phyloP scores from a whole-genome alignment of 2,329 filamentous ascomycete species.

The Phoma sp. region DNA sequence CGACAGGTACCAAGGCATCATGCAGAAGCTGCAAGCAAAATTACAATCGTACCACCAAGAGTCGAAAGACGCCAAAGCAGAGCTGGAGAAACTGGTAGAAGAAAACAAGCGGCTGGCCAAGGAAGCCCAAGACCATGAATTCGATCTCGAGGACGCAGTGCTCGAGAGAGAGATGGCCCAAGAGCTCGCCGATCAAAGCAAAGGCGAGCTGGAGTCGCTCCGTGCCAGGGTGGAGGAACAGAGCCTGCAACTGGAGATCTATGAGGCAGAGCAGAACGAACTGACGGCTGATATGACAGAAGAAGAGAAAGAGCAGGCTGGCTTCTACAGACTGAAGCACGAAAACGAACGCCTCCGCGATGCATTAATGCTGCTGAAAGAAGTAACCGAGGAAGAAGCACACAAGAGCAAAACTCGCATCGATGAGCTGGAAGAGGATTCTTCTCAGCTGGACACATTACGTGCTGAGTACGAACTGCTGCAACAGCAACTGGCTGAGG shows the following conservation, averaged over 20 bases:
- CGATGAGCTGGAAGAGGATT: slow-evolving; percentile 47
- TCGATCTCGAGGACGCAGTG: slow-evolving; percentile 81
- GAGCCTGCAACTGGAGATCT: slow-evolving; percentile 83
- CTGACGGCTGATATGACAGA: slow-evolving; percentile 82
- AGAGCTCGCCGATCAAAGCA: slow-evolving; percentile 82
- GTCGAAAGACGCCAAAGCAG: slow-evolving; percentile 74
- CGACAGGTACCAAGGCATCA: slow-evolving; percentile 80
- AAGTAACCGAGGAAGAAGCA: slow-evolving; percentile 86
- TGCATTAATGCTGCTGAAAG: slow-evolving; percentile 81
- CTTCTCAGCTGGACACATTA: slow-evolving; percentile 42
- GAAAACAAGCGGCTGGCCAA: slow-evolving; percentile 73
- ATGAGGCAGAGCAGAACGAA: slow-evolving; percentile 86
- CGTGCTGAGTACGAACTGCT: slow-evolving; percentile 69
- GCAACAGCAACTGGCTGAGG: slow-evolving; percentile 74
- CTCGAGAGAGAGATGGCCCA: slow-evolving; percentile 97
- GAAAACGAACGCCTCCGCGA: slow-evolving; percentile 88
- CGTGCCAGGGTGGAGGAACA: slow-evolving; percentile 81
- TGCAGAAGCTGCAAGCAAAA: slow-evolving; percentile 89
- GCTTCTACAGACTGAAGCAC: slow-evolving; percentile 90
- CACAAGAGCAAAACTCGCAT: slow-evolving; percentile 68
- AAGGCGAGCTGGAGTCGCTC: slow-evolving; percentile 78
- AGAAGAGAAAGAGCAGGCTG: slow-evolving; percentile 83
- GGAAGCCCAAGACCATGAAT: slow-evolving; percentile 82
- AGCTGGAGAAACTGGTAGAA: slow-evolving; percentile 76
- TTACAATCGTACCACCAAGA: slow-evolving; percentile 86